Evolutionary conservation across 805 yeast genomes (phyloP).

Genomic region (Millerozyma acaciae): DNA sequence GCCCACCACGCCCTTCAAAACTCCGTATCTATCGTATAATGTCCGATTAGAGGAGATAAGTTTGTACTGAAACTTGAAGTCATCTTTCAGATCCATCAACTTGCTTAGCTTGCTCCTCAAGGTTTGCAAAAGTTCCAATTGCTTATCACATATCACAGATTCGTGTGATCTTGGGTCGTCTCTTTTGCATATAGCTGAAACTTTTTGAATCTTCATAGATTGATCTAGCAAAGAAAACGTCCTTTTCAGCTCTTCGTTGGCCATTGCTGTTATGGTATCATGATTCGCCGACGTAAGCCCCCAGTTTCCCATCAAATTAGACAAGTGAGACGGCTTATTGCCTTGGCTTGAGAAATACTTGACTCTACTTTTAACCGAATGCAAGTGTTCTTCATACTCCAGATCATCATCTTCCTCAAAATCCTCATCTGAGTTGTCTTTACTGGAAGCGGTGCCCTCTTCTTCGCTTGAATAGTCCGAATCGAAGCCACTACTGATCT

Average conservation of each 20-base stretch:
- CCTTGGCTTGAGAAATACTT: conserved; percentile 6
- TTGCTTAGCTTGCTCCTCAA: conserved; percentile 16
- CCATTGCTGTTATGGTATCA: conserved; percentile 16
- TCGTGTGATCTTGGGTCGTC: conserved; percentile 14
- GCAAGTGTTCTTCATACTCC: conserved; percentile 28
- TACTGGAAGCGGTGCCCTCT: too few relatives aligned
- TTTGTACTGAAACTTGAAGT: conserved; percentile 7
- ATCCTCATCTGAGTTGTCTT: conserved; percentile 6
- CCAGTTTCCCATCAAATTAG: conserved; percentile 33
- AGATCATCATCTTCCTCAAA: conserved; percentile 8
- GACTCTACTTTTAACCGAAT: conserved; percentile 18
- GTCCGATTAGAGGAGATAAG: conserved; percentile 17
- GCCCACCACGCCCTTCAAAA: conserved; percentile 32
- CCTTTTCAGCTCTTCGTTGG: conserved; percentile 31
- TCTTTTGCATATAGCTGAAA: conserved; percentile 16
- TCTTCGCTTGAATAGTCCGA: conserved; percentile 9
- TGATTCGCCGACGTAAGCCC: conserved; percentile 19
- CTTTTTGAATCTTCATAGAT: conserved; percentile 19
- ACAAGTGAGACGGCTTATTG: conserved; percentile 20
- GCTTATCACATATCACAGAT: conserved; percentile 28
- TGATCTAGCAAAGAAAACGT: conserved; percentile 28
- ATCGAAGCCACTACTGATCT: conserved; percentile 9
- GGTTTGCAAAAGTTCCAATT: conserved; percentile 20
- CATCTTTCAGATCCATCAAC: conserved; percentile 11
- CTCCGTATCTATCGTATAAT: conserved; percentile 31